These are phyloP conservation scores for Daldinia sp. DNA, from an alignment of 2,329 filamentous ascomycete genomes.

Conservation along the genomic window DNA sequence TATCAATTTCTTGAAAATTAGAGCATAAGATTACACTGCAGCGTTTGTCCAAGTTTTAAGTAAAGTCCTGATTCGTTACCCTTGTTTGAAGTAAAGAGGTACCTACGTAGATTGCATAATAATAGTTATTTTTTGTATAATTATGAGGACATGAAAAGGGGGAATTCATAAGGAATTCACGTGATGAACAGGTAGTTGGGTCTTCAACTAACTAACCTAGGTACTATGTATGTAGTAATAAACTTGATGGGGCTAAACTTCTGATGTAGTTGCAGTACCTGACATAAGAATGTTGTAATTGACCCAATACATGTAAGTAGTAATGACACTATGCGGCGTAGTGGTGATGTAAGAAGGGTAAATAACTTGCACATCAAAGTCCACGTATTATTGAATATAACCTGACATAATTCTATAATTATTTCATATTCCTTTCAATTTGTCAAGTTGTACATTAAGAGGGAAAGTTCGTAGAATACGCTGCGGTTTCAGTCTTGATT, in stretches of 20 bases:
- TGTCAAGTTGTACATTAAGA: neutral
- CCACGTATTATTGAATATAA: neutral
- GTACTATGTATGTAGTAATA: neutral
- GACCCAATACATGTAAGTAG: neutral
- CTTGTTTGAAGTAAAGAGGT: no score
- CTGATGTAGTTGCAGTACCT: neutral
- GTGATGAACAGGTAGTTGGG: no score
- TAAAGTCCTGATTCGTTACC: no score
- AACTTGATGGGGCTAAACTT: neutral
- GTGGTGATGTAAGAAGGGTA: conserved; percentile 3
- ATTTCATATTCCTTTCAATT: neutral
- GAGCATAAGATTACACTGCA: no score
- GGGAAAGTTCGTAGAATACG: neutral
- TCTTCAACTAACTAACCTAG: no score
- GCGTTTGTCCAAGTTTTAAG: no score
- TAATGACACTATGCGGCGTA: neutral
- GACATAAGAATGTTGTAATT: conserved; percentile 10
- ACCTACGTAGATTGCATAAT: no score
- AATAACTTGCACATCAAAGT: neutral
- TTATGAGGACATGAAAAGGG: no score
- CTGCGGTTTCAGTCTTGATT: neutral
- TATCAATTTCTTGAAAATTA: no score
- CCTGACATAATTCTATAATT: neutral
- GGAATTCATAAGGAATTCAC: no score
- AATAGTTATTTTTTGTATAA: no score